A percentile compares a stretch with the other conserved stretches of the same genome.
Evolutionary conservation across 495 filamentous ascomycete species (phyloP).

Genomic region (Aspergillus cristatus): DNA sequence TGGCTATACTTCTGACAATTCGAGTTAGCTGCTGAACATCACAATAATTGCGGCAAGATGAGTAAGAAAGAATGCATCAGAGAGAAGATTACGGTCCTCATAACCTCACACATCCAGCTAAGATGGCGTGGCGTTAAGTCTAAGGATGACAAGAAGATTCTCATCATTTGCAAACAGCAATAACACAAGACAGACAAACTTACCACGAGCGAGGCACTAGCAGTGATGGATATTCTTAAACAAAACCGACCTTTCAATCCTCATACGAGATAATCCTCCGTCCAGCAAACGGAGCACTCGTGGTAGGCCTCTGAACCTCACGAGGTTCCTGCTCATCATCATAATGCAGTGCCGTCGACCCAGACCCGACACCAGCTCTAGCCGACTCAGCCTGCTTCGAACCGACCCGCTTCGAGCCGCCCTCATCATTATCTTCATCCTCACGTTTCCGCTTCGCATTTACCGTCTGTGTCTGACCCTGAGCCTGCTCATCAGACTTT

Average conservation of each 20-base stretch:
- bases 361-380: no score
- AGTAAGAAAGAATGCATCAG: constrained; percentile 10
- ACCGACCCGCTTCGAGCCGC: no score
- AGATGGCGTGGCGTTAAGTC: constrained; percentile 38
- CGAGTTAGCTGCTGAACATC: no score
- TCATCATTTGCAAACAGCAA: constrained; percentile 23
- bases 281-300: constrained; percentile 9
- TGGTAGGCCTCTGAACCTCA: background rate
- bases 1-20: no score
- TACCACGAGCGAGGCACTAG: constrained; percentile 2
- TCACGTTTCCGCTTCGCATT: background rate
- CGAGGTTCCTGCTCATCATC: constrained; percentile 1
- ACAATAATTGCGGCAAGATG: no score
- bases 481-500: background rate
- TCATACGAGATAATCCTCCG: constrained; percentile 34
- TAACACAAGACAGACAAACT: constrained; percentile 2
- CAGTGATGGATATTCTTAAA: background rate
- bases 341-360: constrained; percentile 6
- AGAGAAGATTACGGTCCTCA: constrained; percentile 33
- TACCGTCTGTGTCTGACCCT: background rate
- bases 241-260: constrained; percentile 19
- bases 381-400: no score
- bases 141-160: constrained; percentile 35
- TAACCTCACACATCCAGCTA: constrained; percentile 29
- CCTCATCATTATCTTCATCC: background rate